phyloP scores from a whole-genome alignment of 495 filamentous ascomycete genomes.

The Podospora conica region DNA sequence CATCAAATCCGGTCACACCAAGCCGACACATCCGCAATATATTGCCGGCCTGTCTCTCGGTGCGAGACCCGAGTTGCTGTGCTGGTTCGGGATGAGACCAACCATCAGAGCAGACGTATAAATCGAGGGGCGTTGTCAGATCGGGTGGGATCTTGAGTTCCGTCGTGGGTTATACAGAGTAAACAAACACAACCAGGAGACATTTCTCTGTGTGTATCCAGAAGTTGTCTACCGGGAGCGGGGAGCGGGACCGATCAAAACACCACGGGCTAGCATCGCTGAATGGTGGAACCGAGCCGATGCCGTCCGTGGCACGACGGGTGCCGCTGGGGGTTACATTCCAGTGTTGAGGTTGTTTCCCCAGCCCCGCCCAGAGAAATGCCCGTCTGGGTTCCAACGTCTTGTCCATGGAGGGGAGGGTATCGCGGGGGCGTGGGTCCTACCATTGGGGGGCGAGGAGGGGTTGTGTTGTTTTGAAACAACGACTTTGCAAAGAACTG shows the following conservation, averaged over 20 bases:
- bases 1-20: not conserved
- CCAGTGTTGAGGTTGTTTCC: not conserved
- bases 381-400: not conserved
- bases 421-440: not conserved
- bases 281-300: not conserved
- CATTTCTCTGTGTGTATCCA: too few species aligned
- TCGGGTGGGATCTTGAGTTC: not conserved
- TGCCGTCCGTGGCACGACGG: not conserved
- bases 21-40: not conserved
- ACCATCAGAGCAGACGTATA: not conserved
- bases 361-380: not conserved
- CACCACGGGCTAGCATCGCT: not conserved
- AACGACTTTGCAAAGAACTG: not conserved
- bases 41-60: not conserved
- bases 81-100: not conserved
- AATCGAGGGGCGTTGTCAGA: not conserved
- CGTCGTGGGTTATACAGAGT: not conserved
- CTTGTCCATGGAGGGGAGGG: not conserved
- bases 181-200: not conserved
- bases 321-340: conserved; percentile 1
- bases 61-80: not conserved
- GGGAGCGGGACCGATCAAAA: not conserved
- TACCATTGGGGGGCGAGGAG: too few species aligned
- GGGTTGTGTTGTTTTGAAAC: not conserved
- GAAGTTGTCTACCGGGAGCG: too few species aligned